Conservation (phyloP, 2,329 filamentous ascomycete species). For the Phaeosphaeria sp. region DNA sequence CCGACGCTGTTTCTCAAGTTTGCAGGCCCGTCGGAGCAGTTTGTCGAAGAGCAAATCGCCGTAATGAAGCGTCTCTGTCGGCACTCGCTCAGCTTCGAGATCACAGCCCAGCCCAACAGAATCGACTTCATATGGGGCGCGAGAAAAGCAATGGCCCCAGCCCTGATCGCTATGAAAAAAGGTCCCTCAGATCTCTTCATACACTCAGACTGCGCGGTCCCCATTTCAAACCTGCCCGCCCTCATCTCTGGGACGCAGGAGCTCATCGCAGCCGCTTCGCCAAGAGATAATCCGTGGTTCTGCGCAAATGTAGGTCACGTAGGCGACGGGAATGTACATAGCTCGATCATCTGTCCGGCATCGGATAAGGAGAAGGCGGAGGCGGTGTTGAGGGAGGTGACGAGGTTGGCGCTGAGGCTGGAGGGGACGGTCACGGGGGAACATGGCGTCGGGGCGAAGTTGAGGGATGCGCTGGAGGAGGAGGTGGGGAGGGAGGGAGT, state of each 20-base stretch:
- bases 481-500: constrained; percentile 77
- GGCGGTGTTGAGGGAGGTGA: constrained; percentile 62
- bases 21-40: constrained; percentile 63
- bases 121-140: constrained; percentile 75
- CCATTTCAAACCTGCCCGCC: constrained; percentile 72
- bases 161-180: constrained; percentile 69
- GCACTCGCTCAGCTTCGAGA: constrained; percentile 68
- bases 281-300: constrained; percentile 26
- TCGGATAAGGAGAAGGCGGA: constrained; percentile 32
- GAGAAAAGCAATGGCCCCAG: constrained; percentile 75
- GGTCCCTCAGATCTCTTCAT: constrained; percentile 67
- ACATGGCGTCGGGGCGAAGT: constrained; percentile 81
- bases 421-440: constrained; percentile 87
- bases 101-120: constrained; percentile 66
- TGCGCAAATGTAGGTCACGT: constrained; percentile 71
- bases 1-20: constrained; percentile 80
- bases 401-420: constrained; percentile 79
- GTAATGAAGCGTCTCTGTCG: constrained; percentile 66
- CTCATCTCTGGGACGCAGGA: constrained; percentile 77
- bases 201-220: constrained; percentile 81
- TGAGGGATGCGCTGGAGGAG: constrained; percentile 79
- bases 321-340: constrained; percentile 63
- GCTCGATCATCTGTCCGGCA: constrained; percentile 36
- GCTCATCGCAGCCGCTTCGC: constrained; percentile 58
- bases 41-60: constrained; percentile 76